phyloP scores from a whole-genome alignment of 108 stramenopile genomes.

The Nitzschia palea region DNA sequence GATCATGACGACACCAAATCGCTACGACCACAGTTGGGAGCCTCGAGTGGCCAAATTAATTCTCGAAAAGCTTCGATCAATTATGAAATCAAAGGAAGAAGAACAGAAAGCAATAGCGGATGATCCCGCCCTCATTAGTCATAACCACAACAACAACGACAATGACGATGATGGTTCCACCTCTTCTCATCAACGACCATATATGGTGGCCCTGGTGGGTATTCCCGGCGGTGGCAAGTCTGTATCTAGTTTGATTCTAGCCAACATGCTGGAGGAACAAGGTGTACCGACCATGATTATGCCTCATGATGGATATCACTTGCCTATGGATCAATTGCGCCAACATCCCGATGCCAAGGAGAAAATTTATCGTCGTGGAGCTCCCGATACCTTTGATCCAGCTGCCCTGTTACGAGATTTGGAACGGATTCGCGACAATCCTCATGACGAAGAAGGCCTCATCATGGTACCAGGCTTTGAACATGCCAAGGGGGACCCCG shows the following conservation, averaged over 20 bases:
- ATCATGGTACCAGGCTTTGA: slow-evolving; percentile 48
- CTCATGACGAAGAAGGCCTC: background rate
- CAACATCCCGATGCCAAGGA: slow-evolving; percentile 31
- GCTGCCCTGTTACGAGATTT: slow-evolving; percentile 11
- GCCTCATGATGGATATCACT: slow-evolving; percentile 38
- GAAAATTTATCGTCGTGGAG: slow-evolving; percentile 46
- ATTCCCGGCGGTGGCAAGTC: slow-evolving; percentile 37
- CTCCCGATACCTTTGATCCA: slow-evolving; percentile 38
- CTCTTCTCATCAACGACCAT: slow-evolving; percentile 1
- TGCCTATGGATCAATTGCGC: slow-evolving; percentile 11
- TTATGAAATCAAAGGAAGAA: background rate
- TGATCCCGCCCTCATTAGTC: background rate
- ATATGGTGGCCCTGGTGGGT: slow-evolving; percentile 39
- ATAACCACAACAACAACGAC: too few species aligned
- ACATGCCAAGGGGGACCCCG: slow-evolving; percentile 52
- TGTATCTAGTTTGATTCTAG: slow-evolving; percentile 10
- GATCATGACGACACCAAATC: too few species aligned
- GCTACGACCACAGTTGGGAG: slow-evolving; percentile 7
- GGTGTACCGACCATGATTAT: slow-evolving; percentile 6
- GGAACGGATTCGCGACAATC: slow-evolving; percentile 24
- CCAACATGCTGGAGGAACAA: slow-evolving; percentile 2
- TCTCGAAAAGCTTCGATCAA: background rate
- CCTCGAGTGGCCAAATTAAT: background rate
- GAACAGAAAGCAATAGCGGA: background rate
- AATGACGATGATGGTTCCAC: background rate